A percentile compares a stretch with the other conserved stretches of the same genome.
Evolutionary conservation across 768 basidiomycete species (phyloP).

Genomic region (Lentinula sp.): DNA sequence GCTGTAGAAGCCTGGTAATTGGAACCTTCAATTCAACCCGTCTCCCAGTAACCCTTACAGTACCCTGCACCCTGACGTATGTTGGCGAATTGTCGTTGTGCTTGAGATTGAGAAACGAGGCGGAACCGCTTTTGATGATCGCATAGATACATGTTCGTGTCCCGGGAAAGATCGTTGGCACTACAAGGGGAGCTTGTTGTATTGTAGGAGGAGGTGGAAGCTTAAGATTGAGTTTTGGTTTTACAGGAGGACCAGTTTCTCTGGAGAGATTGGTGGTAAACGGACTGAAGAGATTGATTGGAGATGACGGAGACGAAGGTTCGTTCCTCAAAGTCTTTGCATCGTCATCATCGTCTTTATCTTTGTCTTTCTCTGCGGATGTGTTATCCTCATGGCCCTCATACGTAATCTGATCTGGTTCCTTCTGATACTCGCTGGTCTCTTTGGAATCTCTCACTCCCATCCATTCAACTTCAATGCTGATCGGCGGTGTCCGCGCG

Average conservation of each 20-base stretch:
- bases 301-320: not conserved
- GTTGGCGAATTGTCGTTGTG: not conserved
- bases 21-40: not conserved
- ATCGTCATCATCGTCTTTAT: not conserved
- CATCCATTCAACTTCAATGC: not conserved
- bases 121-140: not conserved
- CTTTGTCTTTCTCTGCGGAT: not conserved
- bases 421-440: not conserved
- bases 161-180: not conserved
- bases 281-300: not conserved
- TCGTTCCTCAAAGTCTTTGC: not conserved
- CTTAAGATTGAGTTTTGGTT: not conserved
- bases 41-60: not conserved
- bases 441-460: not conserved
- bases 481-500: slow-evolving; percentile 4
- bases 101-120: too few relatives aligned
- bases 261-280: not conserved
- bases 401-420: too few relatives aligned
- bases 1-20: not conserved
- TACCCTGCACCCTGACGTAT: not conserved
- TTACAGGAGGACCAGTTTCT: not conserved
- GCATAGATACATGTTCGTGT: slow-evolving; percentile 4
- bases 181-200: slow-evolving; percentile 2
- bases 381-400: too few relatives aligned
- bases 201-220: slow-evolving; percentile 1